A percentile compares a stretch with the other conserved stretches of the same genome.
Conservation (phyloP, 352 stramenopile species). For the Pythium aristosporum region DNA sequence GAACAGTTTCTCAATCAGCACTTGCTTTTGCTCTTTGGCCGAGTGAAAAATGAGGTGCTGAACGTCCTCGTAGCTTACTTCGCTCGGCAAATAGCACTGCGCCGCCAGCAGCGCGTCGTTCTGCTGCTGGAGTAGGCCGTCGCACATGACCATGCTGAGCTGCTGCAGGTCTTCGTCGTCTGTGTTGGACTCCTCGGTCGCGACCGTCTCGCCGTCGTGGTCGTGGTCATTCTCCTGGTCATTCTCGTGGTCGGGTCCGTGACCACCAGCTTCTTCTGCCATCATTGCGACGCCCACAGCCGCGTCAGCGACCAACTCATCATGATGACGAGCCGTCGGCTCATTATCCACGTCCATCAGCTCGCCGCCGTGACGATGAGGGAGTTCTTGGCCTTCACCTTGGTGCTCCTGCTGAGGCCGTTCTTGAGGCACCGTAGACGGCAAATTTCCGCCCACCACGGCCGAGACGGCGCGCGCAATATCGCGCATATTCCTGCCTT, state of each 20-base stretch:
- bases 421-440: constrained; percentile 29
- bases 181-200: constrained; percentile 67
- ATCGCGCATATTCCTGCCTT: neutral
- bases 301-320: constrained; percentile 9
- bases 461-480: constrained; percentile 9
- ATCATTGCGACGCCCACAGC: constrained; percentile 25
- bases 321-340: constrained; percentile 1
- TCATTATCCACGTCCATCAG: constrained; percentile 7
- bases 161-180: constrained; percentile 79
- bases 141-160: constrained; percentile 56
- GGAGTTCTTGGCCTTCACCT: neutral
- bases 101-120: constrained; percentile 27
- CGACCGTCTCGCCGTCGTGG: constrained; percentile 21
- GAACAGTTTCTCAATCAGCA: constrained; percentile 60
- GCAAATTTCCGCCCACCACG: constrained; percentile 29
- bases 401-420: neutral
- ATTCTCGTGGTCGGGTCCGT: constrained; percentile 12
- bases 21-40: constrained; percentile 47
- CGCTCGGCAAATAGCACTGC: constrained; percentile 29
- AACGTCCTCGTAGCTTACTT: constrained; percentile 67
- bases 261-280: neutral
- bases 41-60: constrained; percentile 57
- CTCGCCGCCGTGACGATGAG: neutral
- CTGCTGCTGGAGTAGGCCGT: constrained; percentile 28
- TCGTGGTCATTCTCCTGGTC: constrained; percentile 13